Evolutionary conservation across 2,329 filamentous ascomycete genomes (phyloP).

Genomic region (Nannizziopsis arthrosporioides): DNA sequence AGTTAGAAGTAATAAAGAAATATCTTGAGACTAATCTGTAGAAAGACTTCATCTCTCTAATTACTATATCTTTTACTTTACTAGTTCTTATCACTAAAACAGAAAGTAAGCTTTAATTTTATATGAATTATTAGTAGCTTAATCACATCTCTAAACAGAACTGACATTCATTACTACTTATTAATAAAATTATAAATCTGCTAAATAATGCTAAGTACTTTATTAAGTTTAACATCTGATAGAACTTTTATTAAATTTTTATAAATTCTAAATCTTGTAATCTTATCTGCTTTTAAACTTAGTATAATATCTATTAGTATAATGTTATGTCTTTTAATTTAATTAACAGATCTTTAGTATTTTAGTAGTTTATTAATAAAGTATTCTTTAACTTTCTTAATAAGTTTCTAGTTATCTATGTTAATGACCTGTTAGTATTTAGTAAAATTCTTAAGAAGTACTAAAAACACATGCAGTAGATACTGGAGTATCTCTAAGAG

Average conservation of each 20-base stretch:
- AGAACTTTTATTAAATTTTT: neutral
- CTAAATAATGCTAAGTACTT: neutral
- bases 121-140: neutral
- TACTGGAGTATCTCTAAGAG: neutral
- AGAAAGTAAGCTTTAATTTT: neutral
- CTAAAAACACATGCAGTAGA: neutral
- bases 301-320: neutral
- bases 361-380: slow-evolving; percentile 1
- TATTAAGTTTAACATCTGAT: neutral
- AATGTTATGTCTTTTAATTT: neutral
- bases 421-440: slow-evolving; percentile 3
- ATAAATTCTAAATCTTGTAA: neutral
- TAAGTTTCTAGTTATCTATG: neutral
- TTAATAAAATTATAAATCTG: neutral
- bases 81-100: neutral
- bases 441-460: neutral
- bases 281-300: neutral
- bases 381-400: no score
- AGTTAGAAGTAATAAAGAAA: no score
- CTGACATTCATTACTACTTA: neutral
- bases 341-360: neutral
- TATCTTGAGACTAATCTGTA: no score
- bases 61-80: no score
- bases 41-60: no score
- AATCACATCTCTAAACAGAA: neutral